Evolutionary conservation across 192 early-diverging fungal genomes (phyloP), one percentile per base, ranked within the genome.

Genomic region (Backusella parvicylindrica): DNA sequence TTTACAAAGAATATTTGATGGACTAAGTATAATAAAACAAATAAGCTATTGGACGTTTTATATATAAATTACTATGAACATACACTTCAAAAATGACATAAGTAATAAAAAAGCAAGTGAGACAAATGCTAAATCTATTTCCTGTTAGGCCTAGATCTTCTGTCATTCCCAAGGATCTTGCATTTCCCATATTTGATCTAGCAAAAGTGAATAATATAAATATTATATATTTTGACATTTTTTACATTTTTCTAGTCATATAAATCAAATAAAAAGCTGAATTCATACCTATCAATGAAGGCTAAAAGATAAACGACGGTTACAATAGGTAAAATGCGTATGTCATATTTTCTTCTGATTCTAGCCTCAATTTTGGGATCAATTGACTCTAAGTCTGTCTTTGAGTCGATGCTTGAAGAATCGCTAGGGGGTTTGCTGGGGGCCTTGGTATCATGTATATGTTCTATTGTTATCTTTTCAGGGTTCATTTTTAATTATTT

Each of bases 131-230:
- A 31, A 53, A 72, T 49, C 70, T 43, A 35, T 72, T 72, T 21
- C 70, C 70, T 7, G 8, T 33, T 35, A 72, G 18, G 36, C 56
- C 9, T 28, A 72, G 16, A 47, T 72, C 70, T 30, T 47, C 30
- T 28, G 41, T 31, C 70, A 72, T 72, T 28, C 70, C 70, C 15
- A 56, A 16, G 23, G 30, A 21, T 33, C 28, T 36, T 31, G 70
- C 70, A 23, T 72, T 72, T 43, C 70, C 70, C 41, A 72, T 49
- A 30, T 72, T 72, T 32, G 70, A 72, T 72, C 70, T 72, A 47
- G n/a, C 16, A 6, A 47, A 47, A n/a, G n/a, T n/a, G 18, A 47
- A n/a, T n/a, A 32, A 13, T 38, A 38, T 38, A 28, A 23, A 28
- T 13, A 60, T 60, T n/a, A 5, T 47, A 18, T 47, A n/a, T n/a